A percentile compares a stretch with the other conserved stretches of the same genome.
Conservation (phyloP, 208 protist genomes). For the Borovskyia barvae region DNA sequence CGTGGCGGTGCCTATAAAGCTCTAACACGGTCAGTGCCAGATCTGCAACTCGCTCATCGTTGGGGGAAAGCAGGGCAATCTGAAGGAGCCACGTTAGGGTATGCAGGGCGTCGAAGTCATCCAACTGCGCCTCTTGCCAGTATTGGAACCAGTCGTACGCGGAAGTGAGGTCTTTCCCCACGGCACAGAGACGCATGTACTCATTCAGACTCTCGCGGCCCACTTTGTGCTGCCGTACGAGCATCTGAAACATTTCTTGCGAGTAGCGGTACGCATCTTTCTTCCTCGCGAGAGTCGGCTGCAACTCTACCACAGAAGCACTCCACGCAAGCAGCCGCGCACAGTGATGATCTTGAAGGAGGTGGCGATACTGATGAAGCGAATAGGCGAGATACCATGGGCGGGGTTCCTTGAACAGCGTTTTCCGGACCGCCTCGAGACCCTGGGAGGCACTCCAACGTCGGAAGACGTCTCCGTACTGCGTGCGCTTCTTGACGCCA, state of each 20-base stretch:
- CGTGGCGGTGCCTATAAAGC: conserved; percentile 46
- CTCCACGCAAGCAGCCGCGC: conserved; percentile 79
- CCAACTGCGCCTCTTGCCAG: conserved; percentile 60
- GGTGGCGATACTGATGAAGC: conserved; percentile 68
- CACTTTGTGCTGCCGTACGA: conserved; percentile 74
- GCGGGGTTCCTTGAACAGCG: conserved; percentile 74
- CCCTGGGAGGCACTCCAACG: conserved; percentile 68
- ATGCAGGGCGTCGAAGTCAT: conserved; percentile 15
- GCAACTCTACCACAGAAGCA: conserved; percentile 61
- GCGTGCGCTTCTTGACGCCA: conserved; percentile 65
- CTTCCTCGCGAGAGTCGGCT: conserved; percentile 25
- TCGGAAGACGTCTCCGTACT: conserved; percentile 73
- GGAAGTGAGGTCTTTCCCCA: conserved; percentile 71
- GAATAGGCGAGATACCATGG: conserved; percentile 79
- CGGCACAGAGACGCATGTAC: conserved; percentile 79
- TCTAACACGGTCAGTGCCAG: conserved; percentile 78
- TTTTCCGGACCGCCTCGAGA: conserved; percentile 54
- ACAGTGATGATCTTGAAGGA: conserved; percentile 78
- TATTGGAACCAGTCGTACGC: conserved; percentile 86
- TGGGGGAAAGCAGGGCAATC: conserved; percentile 55
- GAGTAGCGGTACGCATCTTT: conserved; percentile 77
- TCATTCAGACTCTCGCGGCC: conserved; percentile 55
- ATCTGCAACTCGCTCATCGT: conserved; percentile 71
- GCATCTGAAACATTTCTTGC: conserved; percentile 73
- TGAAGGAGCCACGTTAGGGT: conserved; percentile 69